Percentiles rank a stretch among this genome's conserved stretches.
These are phyloP conservation scores for Chaetomium olivaceum DNA, from an alignment of 2,329 filamentous ascomycete species.

Conservation along the genomic window DNA sequence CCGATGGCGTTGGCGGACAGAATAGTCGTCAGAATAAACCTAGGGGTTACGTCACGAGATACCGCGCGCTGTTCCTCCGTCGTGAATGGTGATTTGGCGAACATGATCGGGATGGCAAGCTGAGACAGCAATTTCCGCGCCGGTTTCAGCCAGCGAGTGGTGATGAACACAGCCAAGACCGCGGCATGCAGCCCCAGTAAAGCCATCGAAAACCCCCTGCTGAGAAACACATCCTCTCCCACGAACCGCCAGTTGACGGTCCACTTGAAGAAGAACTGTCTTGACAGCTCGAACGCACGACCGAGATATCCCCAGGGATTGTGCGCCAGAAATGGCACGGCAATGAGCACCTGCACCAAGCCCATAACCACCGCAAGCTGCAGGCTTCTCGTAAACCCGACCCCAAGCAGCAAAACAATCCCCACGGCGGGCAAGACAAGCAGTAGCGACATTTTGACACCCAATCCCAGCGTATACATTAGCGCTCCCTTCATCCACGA, in stretches of 20 bases:
- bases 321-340: slow-evolving; percentile 65
- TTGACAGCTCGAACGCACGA: slow-evolving; percentile 85
- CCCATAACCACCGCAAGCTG: slow-evolving; percentile 69
- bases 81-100: slow-evolving; percentile 48
- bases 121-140: slow-evolving; percentile 58
- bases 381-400: slow-evolving; percentile 66
- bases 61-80: slow-evolving; percentile 57
- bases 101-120: slow-evolving; percentile 51
- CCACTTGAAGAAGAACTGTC: slow-evolving; percentile 95
- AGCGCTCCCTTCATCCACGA: slow-evolving; percentile 73
- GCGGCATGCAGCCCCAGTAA: slow-evolving; percentile 66
- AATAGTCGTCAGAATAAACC: slow-evolving; percentile 74
- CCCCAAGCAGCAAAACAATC: slow-evolving; percentile 70
- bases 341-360: slow-evolving; percentile 72
- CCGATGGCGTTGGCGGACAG: slow-evolving; percentile 77
- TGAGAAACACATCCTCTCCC: slow-evolving; percentile 77
- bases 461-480: slow-evolving; percentile 75
- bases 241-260: slow-evolving; percentile 98
- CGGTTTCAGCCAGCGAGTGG: slow-evolving; percentile 71
- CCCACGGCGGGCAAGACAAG: slow-evolving; percentile 80
- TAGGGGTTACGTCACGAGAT: slow-evolving; percentile 61
- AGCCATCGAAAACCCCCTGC: slow-evolving; percentile 63
- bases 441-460: slow-evolving; percentile 93
- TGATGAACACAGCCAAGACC: slow-evolving; percentile 67
- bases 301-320: slow-evolving; percentile 72